A percentile compares a stretch with the other conserved stretches of the same genome.
These are phyloP conservation scores for Acrocalymma vagum DNA, from an alignment of 2,329 filamentous ascomycete species.

Conservation along the genomic window DNA sequence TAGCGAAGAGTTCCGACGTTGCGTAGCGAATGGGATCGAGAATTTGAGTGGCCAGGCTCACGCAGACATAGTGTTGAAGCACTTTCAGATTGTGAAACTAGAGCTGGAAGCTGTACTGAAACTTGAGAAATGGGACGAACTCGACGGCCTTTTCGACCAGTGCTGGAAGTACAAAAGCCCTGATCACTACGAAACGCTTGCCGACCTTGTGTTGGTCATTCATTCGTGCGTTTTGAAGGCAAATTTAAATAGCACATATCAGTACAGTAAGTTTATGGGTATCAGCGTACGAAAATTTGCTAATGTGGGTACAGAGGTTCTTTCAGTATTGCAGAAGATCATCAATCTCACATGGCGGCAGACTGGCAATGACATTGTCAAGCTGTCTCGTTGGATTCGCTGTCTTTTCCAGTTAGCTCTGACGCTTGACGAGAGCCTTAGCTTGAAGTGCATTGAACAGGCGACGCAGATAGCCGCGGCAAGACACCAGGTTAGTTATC, in stretches of 20 bases:
- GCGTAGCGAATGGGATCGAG: constrained; percentile 48
- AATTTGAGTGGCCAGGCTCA: constrained; percentile 55
- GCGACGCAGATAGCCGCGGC: constrained; percentile 52
- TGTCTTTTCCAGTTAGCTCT: constrained; percentile 77
- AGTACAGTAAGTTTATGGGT: constrained; percentile 31
- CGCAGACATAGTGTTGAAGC: constrained; percentile 67
- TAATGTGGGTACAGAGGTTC: constrained; percentile 28
- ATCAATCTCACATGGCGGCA: constrained; percentile 73
- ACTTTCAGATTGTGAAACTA: constrained; percentile 74
- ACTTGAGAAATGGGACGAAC: constrained; percentile 72
- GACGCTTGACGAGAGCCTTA: constrained; percentile 62
- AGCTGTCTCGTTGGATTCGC: constrained; percentile 78
- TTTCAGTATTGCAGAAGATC: constrained; percentile 66
- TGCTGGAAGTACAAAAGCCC: constrained; percentile 46
- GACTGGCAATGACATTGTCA: constrained; percentile 63
- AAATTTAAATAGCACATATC: constrained; percentile 36
- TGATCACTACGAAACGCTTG: constrained; percentile 55
- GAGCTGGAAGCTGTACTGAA: constrained; percentile 79
- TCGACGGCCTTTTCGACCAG: constrained; percentile 67
- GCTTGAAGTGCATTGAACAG: constrained; percentile 71
- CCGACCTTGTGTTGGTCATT: constrained; percentile 56
- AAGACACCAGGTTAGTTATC: constrained; percentile 35
- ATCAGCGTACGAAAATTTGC: neutral
- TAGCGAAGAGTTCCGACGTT: constrained; percentile 64
- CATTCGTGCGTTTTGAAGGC: constrained; percentile 46